Evolutionary conservation across 805 yeast species (phyloP).

Genomic region (Sugiyamaella mastotermitis): DNA sequence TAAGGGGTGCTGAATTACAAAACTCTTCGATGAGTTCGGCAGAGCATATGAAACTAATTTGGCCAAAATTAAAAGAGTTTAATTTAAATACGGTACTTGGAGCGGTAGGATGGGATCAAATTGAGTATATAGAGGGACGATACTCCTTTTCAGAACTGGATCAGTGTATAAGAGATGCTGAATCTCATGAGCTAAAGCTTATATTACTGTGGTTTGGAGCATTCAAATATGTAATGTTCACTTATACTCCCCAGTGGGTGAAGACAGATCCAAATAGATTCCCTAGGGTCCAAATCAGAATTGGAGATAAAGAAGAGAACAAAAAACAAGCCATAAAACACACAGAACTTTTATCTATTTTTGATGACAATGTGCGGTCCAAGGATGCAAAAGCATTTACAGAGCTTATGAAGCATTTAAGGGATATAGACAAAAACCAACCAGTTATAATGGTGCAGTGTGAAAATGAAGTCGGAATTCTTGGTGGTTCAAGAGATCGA

Average conservation of each 20-base stretch:
- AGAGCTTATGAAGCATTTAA: conserved; percentile 11
- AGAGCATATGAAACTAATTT: conserved; percentile 13
- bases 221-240: conserved; percentile 16
- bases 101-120: conserved; percentile 17
- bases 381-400: conserved; percentile 16
- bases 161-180: conserved; percentile 11
- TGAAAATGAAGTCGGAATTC: conserved; percentile 17
- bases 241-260: conserved; percentile 16
- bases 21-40: conserved; percentile 18
- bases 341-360: conserved; percentile 11
- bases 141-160: conserved; percentile 16
- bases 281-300: conserved; percentile 11
- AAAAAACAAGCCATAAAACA: no score
- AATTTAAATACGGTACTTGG: conserved; percentile 17
- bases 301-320: background rate
- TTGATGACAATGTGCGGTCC: conserved; percentile 1
- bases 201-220: conserved; percentile 19
- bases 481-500: conserved; percentile 16
- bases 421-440: conserved; percentile 6
- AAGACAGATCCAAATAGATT: conserved; percentile 12
- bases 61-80: conserved; percentile 10
- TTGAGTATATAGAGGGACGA: conserved; percentile 17
- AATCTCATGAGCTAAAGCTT: conserved; percentile 11
- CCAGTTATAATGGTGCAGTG: conserved; percentile 18
- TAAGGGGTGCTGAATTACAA: conserved; percentile 16